A percentile compares a stretch with the other conserved stretches of the same genome.
Conservation (phyloP, 2,329 filamentous ascomycete species). For the Cordyceps cicadae region DNA sequence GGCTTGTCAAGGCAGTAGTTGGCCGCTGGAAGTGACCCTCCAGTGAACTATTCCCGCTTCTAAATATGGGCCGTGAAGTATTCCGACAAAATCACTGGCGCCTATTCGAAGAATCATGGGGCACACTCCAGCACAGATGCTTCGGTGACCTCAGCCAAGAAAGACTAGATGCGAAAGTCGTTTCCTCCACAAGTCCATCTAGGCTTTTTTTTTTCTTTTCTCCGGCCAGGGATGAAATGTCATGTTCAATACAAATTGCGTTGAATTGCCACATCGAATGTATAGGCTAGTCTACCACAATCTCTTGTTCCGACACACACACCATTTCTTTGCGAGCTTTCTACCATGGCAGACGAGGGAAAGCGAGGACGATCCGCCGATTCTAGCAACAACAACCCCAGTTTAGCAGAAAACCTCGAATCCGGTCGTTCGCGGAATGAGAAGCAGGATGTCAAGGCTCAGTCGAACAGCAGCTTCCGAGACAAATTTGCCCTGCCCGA, state of each 20-base stretch:
- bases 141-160: slow-evolving; percentile 11
- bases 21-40: neutral
- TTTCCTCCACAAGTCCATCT: slow-evolving; percentile 2
- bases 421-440: neutral
- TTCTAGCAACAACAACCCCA: neutral
- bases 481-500: slow-evolving; percentile 19
- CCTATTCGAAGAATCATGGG: neutral
- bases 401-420: neutral
- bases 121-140: neutral
- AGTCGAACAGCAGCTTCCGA: neutral
- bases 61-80: neutral
- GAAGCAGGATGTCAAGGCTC: neutral
- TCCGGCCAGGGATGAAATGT: neutral
- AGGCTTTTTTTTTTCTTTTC: neutral
- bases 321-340: neutral
- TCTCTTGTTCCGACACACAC: neutral
- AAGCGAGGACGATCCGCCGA: neutral
- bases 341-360: neutral
- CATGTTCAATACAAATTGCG: neutral
- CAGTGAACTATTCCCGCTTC: neutral
- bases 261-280: no score
- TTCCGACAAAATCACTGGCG: neutral
- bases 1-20: neutral
- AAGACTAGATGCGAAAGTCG: neutral
- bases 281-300: no score